These are phyloP conservation scores for Coniochaeta hoffmannii DNA, from an alignment of 2,329 filamentous ascomycete genomes.

Conservation along the genomic window DNA sequence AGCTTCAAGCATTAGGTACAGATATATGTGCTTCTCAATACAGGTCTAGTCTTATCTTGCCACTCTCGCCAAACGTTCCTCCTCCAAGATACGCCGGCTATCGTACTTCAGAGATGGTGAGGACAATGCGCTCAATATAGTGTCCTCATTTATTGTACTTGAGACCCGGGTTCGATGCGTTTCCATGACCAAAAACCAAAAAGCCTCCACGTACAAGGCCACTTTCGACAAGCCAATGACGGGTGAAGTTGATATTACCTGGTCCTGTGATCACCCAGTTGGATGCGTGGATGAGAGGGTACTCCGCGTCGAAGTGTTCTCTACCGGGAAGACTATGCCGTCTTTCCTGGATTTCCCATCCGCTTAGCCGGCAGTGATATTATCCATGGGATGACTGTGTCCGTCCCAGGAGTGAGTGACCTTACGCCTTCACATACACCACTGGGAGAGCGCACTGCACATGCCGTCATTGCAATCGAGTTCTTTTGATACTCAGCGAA, in stretches of 20 bases:
- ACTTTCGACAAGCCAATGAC: not conserved
- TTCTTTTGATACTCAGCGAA: no score
- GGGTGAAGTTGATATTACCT: not conserved
- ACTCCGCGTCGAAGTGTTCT: not conserved
- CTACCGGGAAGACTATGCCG: not conserved
- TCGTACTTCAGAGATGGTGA: not conserved
- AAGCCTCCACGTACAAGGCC: not conserved
- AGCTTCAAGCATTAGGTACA: not conserved
- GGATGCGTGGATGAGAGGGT: not conserved
- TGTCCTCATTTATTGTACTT: not conserved
- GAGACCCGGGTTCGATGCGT: not conserved
- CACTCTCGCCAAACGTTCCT: not conserved
- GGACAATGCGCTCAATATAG: not conserved
- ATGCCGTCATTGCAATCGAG: no score
- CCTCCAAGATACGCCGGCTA: not conserved
- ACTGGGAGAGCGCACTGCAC: no score
- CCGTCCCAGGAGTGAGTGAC: no score
- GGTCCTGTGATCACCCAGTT: not conserved
- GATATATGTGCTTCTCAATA: not conserved
- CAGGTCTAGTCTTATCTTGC: not conserved
- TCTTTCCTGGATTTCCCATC: not conserved
- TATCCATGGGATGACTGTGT: not conserved
- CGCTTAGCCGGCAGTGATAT: constrained; percentile 12
- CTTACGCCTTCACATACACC: no score
- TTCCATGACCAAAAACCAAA: not conserved